Evolutionary conservation across 345 rosid species (phyloP), one percentile per base, ranked within the genome.

Genomic region (Hirschfeldia incana): DNA sequence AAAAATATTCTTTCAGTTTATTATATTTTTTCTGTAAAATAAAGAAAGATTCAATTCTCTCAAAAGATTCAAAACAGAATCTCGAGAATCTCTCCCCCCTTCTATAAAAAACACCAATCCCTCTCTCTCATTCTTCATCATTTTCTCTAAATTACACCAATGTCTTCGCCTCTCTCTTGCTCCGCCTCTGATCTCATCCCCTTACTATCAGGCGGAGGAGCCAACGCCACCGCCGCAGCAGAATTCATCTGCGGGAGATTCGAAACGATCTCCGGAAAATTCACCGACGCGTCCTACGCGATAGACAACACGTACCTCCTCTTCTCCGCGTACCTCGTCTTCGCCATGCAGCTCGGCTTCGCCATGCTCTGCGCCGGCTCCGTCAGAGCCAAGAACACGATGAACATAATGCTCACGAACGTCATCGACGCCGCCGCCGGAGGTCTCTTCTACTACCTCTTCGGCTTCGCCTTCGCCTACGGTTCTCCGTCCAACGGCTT

Each of bases 351-450:
- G 71, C 79, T 85, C 0, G 88, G 86, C 0, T 85, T 83, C 69
- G 88, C 86, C 0, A 85, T 83, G 88, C 75, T 85, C 34, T 85
- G 88, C 62, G 88, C 88, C 1, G 86, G 88, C 13, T 85, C 88
- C 16, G 86, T 85, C 0, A 79, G 88, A 0, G 88, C 88, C 12
- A 82, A 82, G 13, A 82, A 77, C 79, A 82, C 84, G 1, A 82
- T 77, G 84, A 82, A 82, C 49, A 85, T 83, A 1, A 83, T 83
- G 88, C 86, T 85, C 17, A 83, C 86, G 0, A 82, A 82, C 1
- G 84, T 82, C 64, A 63, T 82, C 79, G 84, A 82, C 65, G 84
- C 81, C 6, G 84, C 84, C 0, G 78, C 82, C 4, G 84, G 84
- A 37, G 81, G 84, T 16, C 66, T 82, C 33, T 82, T 77, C 63